These are phyloP conservation scores for Diplodia mutila DNA, from an alignment of 2,329 filamentous ascomycete genomes.

Conservation along the genomic window DNA sequence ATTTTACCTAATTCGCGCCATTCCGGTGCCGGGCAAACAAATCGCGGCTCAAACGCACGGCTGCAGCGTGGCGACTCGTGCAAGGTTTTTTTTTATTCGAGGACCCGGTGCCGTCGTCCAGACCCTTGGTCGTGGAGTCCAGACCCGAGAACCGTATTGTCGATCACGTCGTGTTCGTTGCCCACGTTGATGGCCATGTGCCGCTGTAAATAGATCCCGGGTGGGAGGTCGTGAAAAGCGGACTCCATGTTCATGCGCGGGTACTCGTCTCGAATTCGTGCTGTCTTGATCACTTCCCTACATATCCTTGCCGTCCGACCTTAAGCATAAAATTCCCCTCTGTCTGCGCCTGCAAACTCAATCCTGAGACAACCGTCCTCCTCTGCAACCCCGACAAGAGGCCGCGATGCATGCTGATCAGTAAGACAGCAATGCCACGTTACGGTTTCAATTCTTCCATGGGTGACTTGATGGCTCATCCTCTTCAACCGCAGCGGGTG, in stretches of 20 bases:
- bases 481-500: not conserved
- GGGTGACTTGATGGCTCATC: not conserved
- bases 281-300: no score
- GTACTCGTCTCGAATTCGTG: not conserved
- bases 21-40: slow-evolving; percentile 11
- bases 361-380: not conserved
- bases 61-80: slow-evolving; percentile 17
- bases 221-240: not conserved
- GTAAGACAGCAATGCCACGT: not conserved
- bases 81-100: not conserved
- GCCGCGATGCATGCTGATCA: not conserved
- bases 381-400: not conserved
- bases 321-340: slow-evolving; percentile 2
- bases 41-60: slow-evolving; percentile 17
- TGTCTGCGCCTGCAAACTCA: not conserved
- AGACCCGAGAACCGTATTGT: slow-evolving; percentile 3
- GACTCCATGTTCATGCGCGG: no score
- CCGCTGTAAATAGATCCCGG: not conserved
- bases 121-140: not conserved
- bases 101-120: not conserved
- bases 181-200: slow-evolving; percentile 1
- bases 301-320: not conserved
- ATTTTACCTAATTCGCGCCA: slow-evolving; percentile 3
- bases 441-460: not conserved
- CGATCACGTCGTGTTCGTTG: slow-evolving; percentile 1